Base-by-base conservation (phyloP, 2,329 filamentous ascomycete species). In the Cladophialophora exuberans region DNA sequence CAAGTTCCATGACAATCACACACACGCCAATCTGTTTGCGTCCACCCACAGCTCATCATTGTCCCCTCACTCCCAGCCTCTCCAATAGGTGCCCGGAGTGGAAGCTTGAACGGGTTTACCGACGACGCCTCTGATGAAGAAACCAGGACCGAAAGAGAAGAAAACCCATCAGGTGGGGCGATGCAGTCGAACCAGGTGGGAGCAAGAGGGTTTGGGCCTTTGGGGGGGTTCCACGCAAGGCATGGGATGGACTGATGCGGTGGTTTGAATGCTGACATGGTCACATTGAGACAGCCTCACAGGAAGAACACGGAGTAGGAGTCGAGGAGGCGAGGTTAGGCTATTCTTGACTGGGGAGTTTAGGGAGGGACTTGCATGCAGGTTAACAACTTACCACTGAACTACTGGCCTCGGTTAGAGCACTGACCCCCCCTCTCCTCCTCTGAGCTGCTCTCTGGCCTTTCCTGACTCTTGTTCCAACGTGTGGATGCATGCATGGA, bases 181-280 rank as follows among this genome's bases (percentile, higher is more conserved):
- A n/a, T 38, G 47, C 23, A 18, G 23, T 20, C 23, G 18, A 26
- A 51, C 47, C 25, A 51, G 47, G 25, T 26, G 35, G 36, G 36
- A 31, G 26, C 47, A 42, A 25, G 18, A 42, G 43, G 31, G 11
- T 30, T 45, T 22, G n/a, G n/a, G n/a, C 20, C 47, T 33, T 28
- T 20, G n/a, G n/a, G n/a, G n/a, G n/a, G n/a, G n/a, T 18, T 18
- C 26, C 25, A 41, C 33, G 28, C 39, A 43, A 18, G 26, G 26
- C 45, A 17, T 31, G 51, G 23, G 28, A 41, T 36, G 52, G 39
- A 42, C 26, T 46, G 52, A 33, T 33, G 30, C n/a, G 31, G 26
- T 20, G 25, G 26, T 56, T 49, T 58, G 36, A 22, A 60, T 55
- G 58, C 58, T 60, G 58, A 60, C 58, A 57, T 57, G 54, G 58